These are phyloP conservation scores for Alternaria atra DNA, from an alignment of 2,329 filamentous ascomycete genomes.

Conservation along the genomic window DNA sequence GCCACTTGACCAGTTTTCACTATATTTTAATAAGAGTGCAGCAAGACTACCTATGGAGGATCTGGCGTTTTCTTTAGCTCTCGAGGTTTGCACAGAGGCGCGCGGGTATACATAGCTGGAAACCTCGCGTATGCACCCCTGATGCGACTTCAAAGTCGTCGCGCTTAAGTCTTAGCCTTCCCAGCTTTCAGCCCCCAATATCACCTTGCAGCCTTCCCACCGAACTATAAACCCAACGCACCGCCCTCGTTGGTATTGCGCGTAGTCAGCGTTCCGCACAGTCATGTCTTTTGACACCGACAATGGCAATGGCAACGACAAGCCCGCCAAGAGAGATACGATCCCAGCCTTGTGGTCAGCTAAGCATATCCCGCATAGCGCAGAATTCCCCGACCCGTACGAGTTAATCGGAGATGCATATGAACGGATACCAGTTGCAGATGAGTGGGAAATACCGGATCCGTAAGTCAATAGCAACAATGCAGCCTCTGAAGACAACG, in stretches of 20 bases:
- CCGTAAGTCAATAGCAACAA: conserved; percentile 18
- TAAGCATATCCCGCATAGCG: conserved; percentile 19
- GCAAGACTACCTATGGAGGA: not conserved
- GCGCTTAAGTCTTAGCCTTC: conserved; percentile 15
- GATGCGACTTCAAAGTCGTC: conserved; percentile 1
- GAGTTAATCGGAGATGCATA: conserved; percentile 33
- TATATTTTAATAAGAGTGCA: not conserved
- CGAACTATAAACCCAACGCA: conserved; percentile 9
- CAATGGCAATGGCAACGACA: not conserved
- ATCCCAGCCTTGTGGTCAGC: conserved; percentile 16
- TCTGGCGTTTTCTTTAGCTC: not conserved
- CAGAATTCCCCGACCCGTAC: conserved; percentile 23
- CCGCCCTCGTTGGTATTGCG: not conserved
- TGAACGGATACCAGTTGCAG: conserved; percentile 11
- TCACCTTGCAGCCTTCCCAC: conserved; percentile 1
- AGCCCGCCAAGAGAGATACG: conserved; percentile 6
- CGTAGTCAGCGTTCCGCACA: not conserved
- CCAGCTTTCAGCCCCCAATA: conserved; percentile 11
- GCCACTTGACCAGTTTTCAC: not conserved
- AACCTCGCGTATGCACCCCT: conserved; percentile 3
- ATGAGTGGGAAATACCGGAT: conserved; percentile 32
- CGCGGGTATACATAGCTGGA: conserved; percentile 3
- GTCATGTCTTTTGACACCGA: conserved; percentile 16
- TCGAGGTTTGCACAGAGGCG: not conserved
- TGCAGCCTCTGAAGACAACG: not conserved